Evolutionary conservation across 805 yeast species (phyloP).

Genomic region (Cyberlindnera bimundalis): DNA sequence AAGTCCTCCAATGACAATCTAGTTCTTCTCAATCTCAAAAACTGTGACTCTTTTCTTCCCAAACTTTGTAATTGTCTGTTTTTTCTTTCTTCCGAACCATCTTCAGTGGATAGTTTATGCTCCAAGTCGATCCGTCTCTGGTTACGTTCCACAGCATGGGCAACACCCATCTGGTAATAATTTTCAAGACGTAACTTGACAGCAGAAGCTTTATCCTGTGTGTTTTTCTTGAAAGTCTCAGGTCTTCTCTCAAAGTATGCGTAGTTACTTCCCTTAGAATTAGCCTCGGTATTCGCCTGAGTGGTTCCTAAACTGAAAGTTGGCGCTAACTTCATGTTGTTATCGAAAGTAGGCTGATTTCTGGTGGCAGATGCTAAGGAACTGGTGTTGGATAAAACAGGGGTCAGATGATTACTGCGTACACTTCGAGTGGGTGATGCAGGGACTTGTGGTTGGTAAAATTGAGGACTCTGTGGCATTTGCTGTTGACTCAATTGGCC

Average conservation of each 20-base stretch:
- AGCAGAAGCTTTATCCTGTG: slow-evolving; percentile 39
- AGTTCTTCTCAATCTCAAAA: slow-evolving; percentile 81
- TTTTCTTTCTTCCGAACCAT: slow-evolving; percentile 65
- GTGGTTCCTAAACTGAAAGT: slow-evolving; percentile 14
- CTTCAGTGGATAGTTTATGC: slow-evolving; percentile 67
- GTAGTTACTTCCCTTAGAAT: slow-evolving; percentile 17
- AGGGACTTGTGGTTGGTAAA: slow-evolving; percentile 30
- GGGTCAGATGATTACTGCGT: slow-evolving; percentile 26
- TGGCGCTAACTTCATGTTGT: slow-evolving; percentile 7
- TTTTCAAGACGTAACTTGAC: slow-evolving; percentile 75
- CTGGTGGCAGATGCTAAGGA: slow-evolving; percentile 21
- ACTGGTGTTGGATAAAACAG: slow-evolving; percentile 24
- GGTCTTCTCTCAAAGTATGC: slow-evolving; percentile 31
- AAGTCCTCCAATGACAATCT: slow-evolving; percentile 93
- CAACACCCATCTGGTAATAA: slow-evolving; percentile 89
- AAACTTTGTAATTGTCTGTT: slow-evolving; percentile 73
- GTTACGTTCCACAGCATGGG: slow-evolving; percentile 90
- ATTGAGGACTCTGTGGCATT: slow-evolving; percentile 28
- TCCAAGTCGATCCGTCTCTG: slow-evolving; percentile 86
- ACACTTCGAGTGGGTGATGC: slow-evolving; percentile 31
- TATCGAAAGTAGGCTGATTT: slow-evolving; percentile 9
- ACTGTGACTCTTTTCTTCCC: slow-evolving; percentile 87
- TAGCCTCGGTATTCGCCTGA: slow-evolving; percentile 12
- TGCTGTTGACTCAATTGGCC: slow-evolving; percentile 26
- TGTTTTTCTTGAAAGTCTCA: slow-evolving; percentile 28